These are phyloP conservation scores for Paraurostyla sp. DNA, from an alignment of 73 alveolate species.

Conservation along the genomic window DNA sequence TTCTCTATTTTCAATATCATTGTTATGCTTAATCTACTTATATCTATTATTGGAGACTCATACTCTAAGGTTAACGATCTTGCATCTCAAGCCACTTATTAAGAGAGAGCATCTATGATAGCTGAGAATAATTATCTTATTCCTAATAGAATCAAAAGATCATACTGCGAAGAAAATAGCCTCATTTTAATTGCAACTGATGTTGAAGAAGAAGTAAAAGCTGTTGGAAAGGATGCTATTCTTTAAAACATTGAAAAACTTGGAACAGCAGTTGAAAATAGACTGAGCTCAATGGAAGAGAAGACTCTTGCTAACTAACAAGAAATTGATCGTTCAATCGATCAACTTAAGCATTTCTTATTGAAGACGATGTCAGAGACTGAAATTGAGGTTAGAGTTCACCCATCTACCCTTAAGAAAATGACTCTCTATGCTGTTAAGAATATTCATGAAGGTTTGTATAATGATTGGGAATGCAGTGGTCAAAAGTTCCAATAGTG, in stretches of 20 bases:
- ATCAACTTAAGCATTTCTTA: too few relatives aligned
- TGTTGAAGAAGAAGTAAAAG: neutral
- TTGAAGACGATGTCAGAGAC: too few relatives aligned
- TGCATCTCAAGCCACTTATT: neutral
- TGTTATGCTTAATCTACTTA: slow-evolving; percentile 55
- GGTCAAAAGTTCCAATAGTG: neutral
- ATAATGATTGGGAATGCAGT: too few relatives aligned
- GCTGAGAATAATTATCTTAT: slow-evolving; percentile 30
- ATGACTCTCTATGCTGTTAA: too few relatives aligned
- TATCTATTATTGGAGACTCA: slow-evolving; percentile 55
- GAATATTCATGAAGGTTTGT: too few relatives aligned
- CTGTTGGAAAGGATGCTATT: neutral
- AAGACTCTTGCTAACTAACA: too few relatives aligned
- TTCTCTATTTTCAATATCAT: slow-evolving; percentile 21
- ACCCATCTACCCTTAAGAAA: too few relatives aligned
- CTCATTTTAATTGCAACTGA: neutral
- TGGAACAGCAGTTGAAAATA: neutral
- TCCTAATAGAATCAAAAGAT: neutral
- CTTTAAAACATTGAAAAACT: neutral
- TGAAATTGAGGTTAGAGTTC: too few relatives aligned
- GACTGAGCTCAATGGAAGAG: neutral
- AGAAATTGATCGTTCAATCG: too few relatives aligned
- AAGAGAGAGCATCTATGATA: slow-evolving; percentile 20
- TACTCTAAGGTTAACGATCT: slow-evolving; percentile 18
- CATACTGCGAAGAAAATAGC: neutral